Conservation (phyloP, 768 basidiomycete genomes). For the Albatrellus ellisii region DNA sequence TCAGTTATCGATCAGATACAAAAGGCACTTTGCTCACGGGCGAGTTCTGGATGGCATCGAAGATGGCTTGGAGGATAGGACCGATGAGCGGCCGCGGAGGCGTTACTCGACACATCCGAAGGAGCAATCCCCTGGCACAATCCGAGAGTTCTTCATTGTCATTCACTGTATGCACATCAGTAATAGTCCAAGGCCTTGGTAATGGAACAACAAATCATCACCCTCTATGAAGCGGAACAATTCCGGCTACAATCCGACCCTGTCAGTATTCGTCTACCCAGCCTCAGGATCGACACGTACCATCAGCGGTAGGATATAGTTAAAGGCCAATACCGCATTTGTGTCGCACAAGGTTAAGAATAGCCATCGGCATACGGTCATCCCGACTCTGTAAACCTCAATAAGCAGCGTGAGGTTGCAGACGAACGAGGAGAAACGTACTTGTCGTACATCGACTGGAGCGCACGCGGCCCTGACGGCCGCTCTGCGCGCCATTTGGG, state of each 20-base stretch:
- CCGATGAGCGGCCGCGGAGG: slow-evolving; percentile 60
- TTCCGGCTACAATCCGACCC: slow-evolving; percentile 38
- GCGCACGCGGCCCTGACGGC: slow-evolving; percentile 61
- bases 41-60: slow-evolving; percentile 64
- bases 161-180: slow-evolving; percentile 51
- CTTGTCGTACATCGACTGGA: slow-evolving; percentile 81
- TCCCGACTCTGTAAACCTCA: slow-evolving; percentile 35
- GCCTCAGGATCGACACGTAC: slow-evolving; percentile 24
- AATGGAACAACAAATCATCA: no score
- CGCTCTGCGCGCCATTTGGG: slow-evolving; percentile 59
- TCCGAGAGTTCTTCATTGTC: slow-evolving; percentile 61
- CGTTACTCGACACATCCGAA: slow-evolving; percentile 77
- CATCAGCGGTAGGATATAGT: slow-evolving; percentile 75
- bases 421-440: slow-evolving; percentile 18
- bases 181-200: no score
- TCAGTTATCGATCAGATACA: slow-evolving; percentile 1
- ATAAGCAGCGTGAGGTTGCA: background rate
- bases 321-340: slow-evolving; percentile 63
- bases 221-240: slow-evolving; percentile 65
- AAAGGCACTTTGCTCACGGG: slow-evolving; percentile 34
- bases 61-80: slow-evolving; percentile 57
- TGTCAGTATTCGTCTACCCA: slow-evolving; percentile 3
- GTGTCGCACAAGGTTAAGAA: slow-evolving; percentile 63
- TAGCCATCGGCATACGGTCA: slow-evolving; percentile 70
- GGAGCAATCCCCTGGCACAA: slow-evolving; percentile 58